Evolutionary conservation across 2,329 filamentous ascomycete genomes (phyloP), one percentile per base, ranked within the genome.

Genomic region (Sporothrix variecibatus): DNA sequence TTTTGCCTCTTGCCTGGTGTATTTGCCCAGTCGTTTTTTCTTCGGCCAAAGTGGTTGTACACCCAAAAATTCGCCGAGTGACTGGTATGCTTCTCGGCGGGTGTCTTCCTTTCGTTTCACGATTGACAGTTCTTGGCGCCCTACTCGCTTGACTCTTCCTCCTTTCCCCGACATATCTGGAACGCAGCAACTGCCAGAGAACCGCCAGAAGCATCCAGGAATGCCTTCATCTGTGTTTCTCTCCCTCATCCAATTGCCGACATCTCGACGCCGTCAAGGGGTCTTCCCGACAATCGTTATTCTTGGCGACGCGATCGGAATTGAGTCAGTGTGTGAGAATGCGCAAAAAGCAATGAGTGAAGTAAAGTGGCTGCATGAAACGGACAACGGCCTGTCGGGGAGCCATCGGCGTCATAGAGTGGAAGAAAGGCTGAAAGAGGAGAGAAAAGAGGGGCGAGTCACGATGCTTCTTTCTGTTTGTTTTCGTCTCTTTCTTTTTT

Each of bases 241-340:
- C 51, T 43, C 51, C 51, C 34, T 71, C 49, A 20, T 17, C 31
- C n/a, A 71, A 58, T 31, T 71, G 68, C 68, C 68, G 51, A 15
- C 20, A 8, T 56, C 20, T 70, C 49, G 9, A 11, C 26, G 67
- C 67, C 43, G 26, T 53, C 43, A 70, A 56, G 67, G 64, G 67
- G 49, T 34, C 49, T 17, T 38, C 20, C 49, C 31, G 34, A 43
- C 51, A 58, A 28, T 71, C 51, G 68, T 58, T 58, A 31, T 71
- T 71, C 31, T 71, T 26, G 68, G 49, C 51, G 15, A 28, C 51
- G n/a, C 20, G 31, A 56, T 56, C 51, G 49, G 51, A 58, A 58
- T 56, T 28, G 51, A 12, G 68, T 23, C 34, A 43, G 51, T 60
- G 23, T 1, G 23, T n/a, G 12, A 56, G 15, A n/a, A 60, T 43